These are phyloP conservation scores for Hypoxylon rubiginosum DNA, from an alignment of 2,329 filamentous ascomycete genomes.

Conservation along the genomic window DNA sequence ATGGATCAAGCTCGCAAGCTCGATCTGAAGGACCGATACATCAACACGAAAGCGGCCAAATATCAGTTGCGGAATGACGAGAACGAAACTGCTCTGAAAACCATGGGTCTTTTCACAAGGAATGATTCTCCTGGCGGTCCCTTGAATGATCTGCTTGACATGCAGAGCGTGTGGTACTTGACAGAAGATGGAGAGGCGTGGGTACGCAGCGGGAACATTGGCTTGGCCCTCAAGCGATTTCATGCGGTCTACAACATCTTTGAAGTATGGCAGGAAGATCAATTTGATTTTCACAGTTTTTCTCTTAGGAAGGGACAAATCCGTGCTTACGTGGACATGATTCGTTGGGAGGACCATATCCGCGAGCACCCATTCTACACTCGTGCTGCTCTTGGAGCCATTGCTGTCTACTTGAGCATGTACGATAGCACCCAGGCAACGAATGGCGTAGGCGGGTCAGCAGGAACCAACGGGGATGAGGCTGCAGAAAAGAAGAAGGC, in stretches of 20 bases:
- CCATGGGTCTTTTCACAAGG: constrained; percentile 93
- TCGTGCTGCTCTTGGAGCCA: constrained; percentile 83
- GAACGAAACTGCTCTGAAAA: constrained; percentile 86
- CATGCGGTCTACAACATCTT: constrained; percentile 92
- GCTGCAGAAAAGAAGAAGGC: constrained; percentile 85
- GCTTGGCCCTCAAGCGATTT: constrained; percentile 91
- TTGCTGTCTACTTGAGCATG: constrained; percentile 83
- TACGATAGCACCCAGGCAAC: constrained; percentile 78
- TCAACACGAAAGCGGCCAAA: constrained; percentile 98
- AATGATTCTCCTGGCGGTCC: constrained; percentile 91
- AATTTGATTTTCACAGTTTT: constrained; percentile 99
- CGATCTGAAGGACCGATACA: constrained; percentile 93
- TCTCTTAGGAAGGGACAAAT: constrained; percentile 97
- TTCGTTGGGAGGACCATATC: constrained; percentile 93
- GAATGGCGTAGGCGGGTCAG: constrained; percentile 72
- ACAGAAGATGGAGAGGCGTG: constrained; percentile 95
- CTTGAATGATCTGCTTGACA: constrained; percentile 91
- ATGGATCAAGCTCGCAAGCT: constrained; percentile 91
- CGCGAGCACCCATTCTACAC: constrained; percentile 95
- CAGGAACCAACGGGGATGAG: constrained; percentile 63
- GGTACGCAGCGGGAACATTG: constrained; percentile 83
- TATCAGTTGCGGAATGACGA: constrained; percentile 95
- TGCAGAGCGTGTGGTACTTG: constrained; percentile 98
- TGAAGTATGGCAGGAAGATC: constrained; percentile 97
- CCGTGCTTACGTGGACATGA: constrained; percentile 93